Base-by-base conservation (phyloP, 768 basidiomycete species). In the Suillus paluster region DNA sequence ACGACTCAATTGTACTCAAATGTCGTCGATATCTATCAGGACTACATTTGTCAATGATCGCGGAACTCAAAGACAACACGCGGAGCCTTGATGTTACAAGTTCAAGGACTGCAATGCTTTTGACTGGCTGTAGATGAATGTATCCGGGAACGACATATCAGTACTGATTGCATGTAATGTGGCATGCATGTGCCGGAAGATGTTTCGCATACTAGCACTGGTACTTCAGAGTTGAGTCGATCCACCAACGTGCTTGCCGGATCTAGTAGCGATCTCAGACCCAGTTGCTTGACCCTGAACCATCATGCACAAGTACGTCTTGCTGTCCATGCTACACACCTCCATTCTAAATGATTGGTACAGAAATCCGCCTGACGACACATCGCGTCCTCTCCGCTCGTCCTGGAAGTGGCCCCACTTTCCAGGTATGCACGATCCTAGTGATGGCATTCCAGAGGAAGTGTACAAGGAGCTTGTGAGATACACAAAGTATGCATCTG, bases 401-500 rank as follows among this genome's bases (percentile, higher is more conserved):
- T 27, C 6, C 11, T 67, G 62, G 63, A 61, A 61, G 33, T 62
- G 67, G 70, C 73, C 72, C 45, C 67, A 39, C 49, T 70, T 74
- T 46, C 73, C 74, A 36, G 68, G 60, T 21, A 57, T 63, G 30
- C 57, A 63, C 34, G 73, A 75, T 36, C 62, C 66, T 15, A 49
- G 60, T 17, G 61, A 50, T 7, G 78, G 77, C 4, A 74, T 83
- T 45, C 69, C 75, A 50, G 71, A 76, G 30, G 57, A 66, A 21
- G 71, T 77, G 1, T 84, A 81, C 60, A 68, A 78, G 48, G 70
- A 83, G 52, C 75, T 85, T 38, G 78, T 78, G 60, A 75, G 72
- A 15, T 84, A 80, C 64, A 75, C 80, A 1, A 83, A 81, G 66
- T 85, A 83, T 64, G 79, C 84, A 7, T 84, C 83, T 7, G 81